Base-by-base conservation (phyloP, 768 basidiomycete species). In the Naganishia vaughanmartiniae region DNA sequence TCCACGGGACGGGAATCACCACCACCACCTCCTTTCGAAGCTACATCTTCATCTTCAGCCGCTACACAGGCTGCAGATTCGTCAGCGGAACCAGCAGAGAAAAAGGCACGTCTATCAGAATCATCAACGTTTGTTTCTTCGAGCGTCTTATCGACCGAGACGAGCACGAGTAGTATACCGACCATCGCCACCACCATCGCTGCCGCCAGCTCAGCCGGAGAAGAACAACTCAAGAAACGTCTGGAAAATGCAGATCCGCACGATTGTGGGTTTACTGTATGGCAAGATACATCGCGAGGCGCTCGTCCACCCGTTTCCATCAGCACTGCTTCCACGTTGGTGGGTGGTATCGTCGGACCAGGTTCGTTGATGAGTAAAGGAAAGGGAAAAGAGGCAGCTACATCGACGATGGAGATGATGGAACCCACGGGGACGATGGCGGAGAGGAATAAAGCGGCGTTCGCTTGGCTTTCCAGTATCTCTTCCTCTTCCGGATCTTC, bases 261-360 rank as follows among this genome's bases (percentile, higher is more conserved):
- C 26, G 28, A 63, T 30, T 63, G 60, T 28, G 60, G 60, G 36
- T 63, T 63, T 46, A 63, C 60, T 9, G 60, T 63, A 15, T 63
- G 60, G 60, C 31, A 45, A 30, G 60, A 63, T 42, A 51, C 48
- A 26, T 21, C 19, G 12, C 7, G 48, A 12, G 24, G 48, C 7
- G 48, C n/a, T 51, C 48, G 48, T 7, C n/a, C n/a, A 12, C 24
- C 48, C 12, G 46, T 15, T 21, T 51, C 48, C 24, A 7, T 7
- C 48, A 3, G 4, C 24, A n/a, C 42, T 24, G 4, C 48, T 4
- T 51, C 48, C n/a, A 51, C 14, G 9, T 42, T 15, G 15, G 42
- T 2, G 42, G 42, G 10, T 15, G 42, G 7, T 34, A 24, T 39
- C 42, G 42, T 24, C 14, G 36, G 11, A 11, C 21, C 58, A 24